Base-by-base conservation (phyloP, 345 rosid genomes). In the Aethionema arabicum region DNA sequence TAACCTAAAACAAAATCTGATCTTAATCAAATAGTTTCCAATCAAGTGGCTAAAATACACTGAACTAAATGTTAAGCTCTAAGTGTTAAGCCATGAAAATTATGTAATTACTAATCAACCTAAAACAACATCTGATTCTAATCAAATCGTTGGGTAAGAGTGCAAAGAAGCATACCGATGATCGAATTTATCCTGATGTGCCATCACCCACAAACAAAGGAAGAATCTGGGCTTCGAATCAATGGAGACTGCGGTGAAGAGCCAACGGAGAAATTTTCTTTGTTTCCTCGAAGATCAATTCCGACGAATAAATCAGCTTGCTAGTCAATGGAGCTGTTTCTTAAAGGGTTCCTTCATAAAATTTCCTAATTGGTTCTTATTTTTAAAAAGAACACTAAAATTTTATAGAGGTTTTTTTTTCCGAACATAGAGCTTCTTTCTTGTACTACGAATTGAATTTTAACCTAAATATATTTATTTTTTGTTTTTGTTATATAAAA, bases 131-230 rank as follows among this genome's bases (percentile, higher is more conserved):
- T 21, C 27, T 21, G 27, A 21, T 21, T 2, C 27, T 21, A 21
- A 21, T 21, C 27, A 21, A 1, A 21, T 21, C 1, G 2, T 21
- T 21, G 27, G 27, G 2, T 21, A 21, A 21, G 27, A 21, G 2
- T 37, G n/a, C n/a, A n/a, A 11, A 51, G 43, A 27, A 36, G 10
- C 38, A 57, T 57, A 64, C 70, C 69, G 65, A 63, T 56, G 75
- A 70, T 57, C 75, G 4, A 58, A 57, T 37, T n/a, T 70, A 60
- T 70, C 65, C 4, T 57, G 69, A 64, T 57, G 12, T 14, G 75
- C 70, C 70, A 70, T 70, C 74, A 31, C 15, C 27, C 32, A 3
- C 55, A 4, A 56, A n/a, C 63, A 61, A 21, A 30, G 33, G 33
- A 40, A 59, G 14, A 58, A 49, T 69, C 68, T 63, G 36, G 50